Base-by-base conservation (phyloP, 2,329 filamentous ascomycete species). In the Rhinocladiella similis region DNA sequence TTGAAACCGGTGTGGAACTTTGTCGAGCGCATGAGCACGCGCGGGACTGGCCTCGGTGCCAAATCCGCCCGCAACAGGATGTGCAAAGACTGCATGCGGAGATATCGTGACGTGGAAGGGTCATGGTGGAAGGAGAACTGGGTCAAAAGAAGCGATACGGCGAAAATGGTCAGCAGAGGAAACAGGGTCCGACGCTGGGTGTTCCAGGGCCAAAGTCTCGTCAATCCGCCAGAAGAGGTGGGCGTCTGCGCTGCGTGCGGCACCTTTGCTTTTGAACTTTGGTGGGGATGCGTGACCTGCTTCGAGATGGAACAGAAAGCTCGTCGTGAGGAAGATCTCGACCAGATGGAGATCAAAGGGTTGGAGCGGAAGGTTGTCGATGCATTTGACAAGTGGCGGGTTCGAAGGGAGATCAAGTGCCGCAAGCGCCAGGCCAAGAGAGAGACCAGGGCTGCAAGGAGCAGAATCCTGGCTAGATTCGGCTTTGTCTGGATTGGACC, bases 71-170 rank as follows among this genome's bases (percentile, higher is more conserved):
- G 45, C 14, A 46, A 59, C 38, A 46, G 61, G 20, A 42, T 60
- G 43, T 63, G 61, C 47, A 63, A 63, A 47, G 56, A 57, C 51
- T 63, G 61, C 29, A 63, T 63, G 61, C 56, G 58, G 39, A 43
- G 57, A 12, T 58, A 63, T 6, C 57, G 59, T 27, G 46, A 56
- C 16, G 55, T 61, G 14, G 61, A 58, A 18, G 61, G 61, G 6
- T 19, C 49, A 16, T 63, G 58, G 61, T 63, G 56, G 55, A 58
- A 53, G 48, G 61, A 63, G 48, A 60, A 61, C 39, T 61, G 61
- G 58, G 47, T 63, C 39, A 49, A 53, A 39, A 59, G 54, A 29
- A 50, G 50, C 22, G 61, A 61, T 12, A 53, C 38, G 10, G 58
- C 56, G 6, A 7, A 51, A 19, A 57, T 57, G 35, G 18, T 39